phyloP scores from a whole-genome alignment of 768 basidiomycete species.

The Boletus bicolor region DNA sequence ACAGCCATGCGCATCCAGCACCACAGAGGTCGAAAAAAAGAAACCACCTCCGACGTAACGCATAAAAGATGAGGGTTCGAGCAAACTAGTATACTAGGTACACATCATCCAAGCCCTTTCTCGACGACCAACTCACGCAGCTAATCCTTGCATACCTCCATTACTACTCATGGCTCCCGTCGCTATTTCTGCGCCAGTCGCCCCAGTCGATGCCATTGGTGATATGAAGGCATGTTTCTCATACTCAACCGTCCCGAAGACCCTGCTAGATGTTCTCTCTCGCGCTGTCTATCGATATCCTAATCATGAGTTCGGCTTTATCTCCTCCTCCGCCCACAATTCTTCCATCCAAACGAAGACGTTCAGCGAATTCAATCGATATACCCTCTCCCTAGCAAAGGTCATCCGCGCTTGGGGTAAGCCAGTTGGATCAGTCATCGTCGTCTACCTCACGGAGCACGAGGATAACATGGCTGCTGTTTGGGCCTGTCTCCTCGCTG shows the following conservation, averaged over 20 bases:
- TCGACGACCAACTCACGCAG: neutral
- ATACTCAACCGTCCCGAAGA: too few relatives aligned
- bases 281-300: too few relatives aligned
- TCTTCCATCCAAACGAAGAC: constrained; percentile 28
- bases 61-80: constrained; percentile 22
- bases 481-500: constrained; percentile 32
- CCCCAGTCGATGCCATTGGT: too few relatives aligned
- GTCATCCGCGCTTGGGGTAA: constrained; percentile 24
- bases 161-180: too few relatives aligned
- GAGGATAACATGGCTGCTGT: constrained; percentile 34
- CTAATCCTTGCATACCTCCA: neutral
- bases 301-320: neutral
- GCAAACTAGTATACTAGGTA: neutral
- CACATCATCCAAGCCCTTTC: neutral
- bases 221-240: too few relatives aligned
- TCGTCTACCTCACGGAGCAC: constrained; percentile 32
- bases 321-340: constrained; percentile 23
- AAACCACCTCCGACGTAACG: neutral
- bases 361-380: constrained; percentile 18
- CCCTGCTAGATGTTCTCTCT: too few relatives aligned
- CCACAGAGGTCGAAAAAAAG: neutral
- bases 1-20: neutral
- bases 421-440: constrained; percentile 25
- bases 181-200: too few relatives aligned
- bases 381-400: constrained; percentile 18